Evolutionary conservation across 441 rosid genomes (phyloP).

Genomic region (Jatropha podagrica): DNA sequence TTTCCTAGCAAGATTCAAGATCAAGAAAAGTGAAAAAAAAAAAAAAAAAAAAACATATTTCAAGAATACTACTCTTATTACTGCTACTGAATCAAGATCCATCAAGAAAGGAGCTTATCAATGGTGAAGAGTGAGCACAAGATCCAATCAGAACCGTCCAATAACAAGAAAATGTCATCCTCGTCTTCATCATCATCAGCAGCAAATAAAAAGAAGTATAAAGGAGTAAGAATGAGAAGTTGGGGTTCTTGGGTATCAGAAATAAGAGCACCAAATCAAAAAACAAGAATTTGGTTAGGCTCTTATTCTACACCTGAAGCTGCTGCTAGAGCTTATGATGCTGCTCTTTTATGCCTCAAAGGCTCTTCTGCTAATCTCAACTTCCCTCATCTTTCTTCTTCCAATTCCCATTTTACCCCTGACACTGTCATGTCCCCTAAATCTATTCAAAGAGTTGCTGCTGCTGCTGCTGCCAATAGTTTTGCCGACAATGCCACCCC

Average conservation of each 20-base stretch:
- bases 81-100: neutral
- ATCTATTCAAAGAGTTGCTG: slow-evolving; percentile 82
- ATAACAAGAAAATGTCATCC: slow-evolving; percentile 23
- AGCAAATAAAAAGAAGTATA: slow-evolving; percentile 61
- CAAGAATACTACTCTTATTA: neutral
- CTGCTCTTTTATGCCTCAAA: slow-evolving; percentile 86
- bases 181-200: slow-evolving; percentile 29
- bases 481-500: slow-evolving; percentile 27
- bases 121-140: slow-evolving; percentile 59
- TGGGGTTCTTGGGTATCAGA: slow-evolving; percentile 99
- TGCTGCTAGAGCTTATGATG: slow-evolving; percentile 96
- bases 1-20: neutral
- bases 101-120: slow-evolving; percentile 3
- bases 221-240: slow-evolving; percentile 96
- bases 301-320: slow-evolving; percentile 95
- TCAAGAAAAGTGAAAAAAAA: neutral
- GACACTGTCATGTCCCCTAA: slow-evolving; percentile 72
- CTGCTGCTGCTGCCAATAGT: slow-evolving; percentile 71
- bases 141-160: slow-evolving; percentile 33
- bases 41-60: slow-evolving; percentile 2
- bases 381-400: slow-evolving; percentile 49
- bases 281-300: slow-evolving; percentile 94
- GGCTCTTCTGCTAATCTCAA: slow-evolving; percentile 86
- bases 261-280: slow-evolving; percentile 92
- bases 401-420: slow-evolving; percentile 41